phyloP scores from a whole-genome alignment of 2,329 filamentous ascomycete species.

The Microdochium trichocladiopsis region DNA sequence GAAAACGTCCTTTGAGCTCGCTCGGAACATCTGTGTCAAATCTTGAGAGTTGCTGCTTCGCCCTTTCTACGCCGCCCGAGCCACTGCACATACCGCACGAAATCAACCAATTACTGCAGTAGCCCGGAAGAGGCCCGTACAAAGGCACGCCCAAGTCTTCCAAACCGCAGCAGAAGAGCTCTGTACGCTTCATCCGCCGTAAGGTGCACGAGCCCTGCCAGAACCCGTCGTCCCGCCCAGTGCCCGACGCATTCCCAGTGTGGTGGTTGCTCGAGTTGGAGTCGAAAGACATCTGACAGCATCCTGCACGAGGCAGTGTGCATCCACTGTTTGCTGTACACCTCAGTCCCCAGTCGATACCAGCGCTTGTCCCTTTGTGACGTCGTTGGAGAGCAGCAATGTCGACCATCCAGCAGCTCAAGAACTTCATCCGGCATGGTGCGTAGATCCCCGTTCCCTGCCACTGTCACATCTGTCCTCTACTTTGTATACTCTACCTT shows the following conservation, averaged over 20 bases:
- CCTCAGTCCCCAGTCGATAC: background rate
- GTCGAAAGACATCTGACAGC: background rate
- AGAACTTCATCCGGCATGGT: conserved; percentile 96
- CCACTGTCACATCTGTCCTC: background rate
- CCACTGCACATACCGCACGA: too few relatives aligned
- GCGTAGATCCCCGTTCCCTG: conserved; percentile 12
- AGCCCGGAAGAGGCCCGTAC: too few relatives aligned
- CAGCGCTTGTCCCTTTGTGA: background rate
- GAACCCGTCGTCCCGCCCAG: background rate
- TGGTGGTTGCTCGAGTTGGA: background rate
- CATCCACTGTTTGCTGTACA: background rate
- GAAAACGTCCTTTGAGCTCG: background rate
- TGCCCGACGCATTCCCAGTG: background rate
- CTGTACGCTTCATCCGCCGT: background rate
- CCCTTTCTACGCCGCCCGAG: too few relatives aligned
- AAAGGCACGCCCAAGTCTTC: too few relatives aligned
- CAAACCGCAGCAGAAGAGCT: background rate
- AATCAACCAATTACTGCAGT: too few relatives aligned
- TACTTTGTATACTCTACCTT: background rate
- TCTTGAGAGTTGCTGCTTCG: too few relatives aligned
- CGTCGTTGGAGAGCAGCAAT: conserved; percentile 23
- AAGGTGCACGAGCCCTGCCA: background rate
- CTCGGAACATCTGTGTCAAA: too few relatives aligned
- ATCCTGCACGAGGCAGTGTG: background rate
- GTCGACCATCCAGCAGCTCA: conserved; percentile 86